Conservation (phyloP, 352 stramenopile species). For the Pythium grandisporangium region DNA sequence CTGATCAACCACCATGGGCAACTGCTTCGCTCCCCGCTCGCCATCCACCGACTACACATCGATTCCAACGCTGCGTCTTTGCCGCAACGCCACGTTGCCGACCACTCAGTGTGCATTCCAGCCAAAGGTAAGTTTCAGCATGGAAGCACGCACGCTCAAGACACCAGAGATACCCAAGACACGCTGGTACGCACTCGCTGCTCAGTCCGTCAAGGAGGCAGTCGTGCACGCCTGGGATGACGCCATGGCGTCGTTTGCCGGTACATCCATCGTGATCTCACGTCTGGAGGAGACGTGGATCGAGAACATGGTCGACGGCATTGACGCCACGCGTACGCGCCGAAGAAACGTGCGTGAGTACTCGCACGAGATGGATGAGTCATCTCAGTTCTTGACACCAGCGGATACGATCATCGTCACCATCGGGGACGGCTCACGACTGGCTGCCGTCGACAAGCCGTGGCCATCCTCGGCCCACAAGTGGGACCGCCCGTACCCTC, state of each 20-base stretch:
- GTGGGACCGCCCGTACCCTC: too few relatives aligned
- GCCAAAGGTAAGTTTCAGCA: slow-evolving; percentile 13
- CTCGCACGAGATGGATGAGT: not conserved
- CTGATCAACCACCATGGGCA: slow-evolving; percentile 12
- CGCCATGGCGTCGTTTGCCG: not conserved
- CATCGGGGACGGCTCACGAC: not conserved
- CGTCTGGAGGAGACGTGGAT: slow-evolving; percentile 12
- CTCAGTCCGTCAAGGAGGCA: slow-evolving; percentile 7
- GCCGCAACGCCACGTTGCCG: slow-evolving; percentile 26
- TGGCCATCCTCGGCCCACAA: slow-evolving; percentile 3
- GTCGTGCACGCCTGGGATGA: slow-evolving; percentile 3
- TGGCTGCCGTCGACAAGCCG: not conserved
- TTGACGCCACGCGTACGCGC: not conserved
- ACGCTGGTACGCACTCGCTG: not conserved
- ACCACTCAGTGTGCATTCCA: slow-evolving; percentile 7
- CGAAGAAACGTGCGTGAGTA: not conserved
- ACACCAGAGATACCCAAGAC: not conserved
- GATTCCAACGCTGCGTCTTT: not conserved
- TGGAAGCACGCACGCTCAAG: not conserved
- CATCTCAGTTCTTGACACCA: slow-evolving; percentile 3
- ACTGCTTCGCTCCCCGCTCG: too few relatives aligned
- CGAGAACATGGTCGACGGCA: slow-evolving; percentile 3
- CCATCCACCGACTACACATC: slow-evolving; percentile 3
- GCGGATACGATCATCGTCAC: slow-evolving; percentile 5
- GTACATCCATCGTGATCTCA: slow-evolving; percentile 10